Evolutionary conservation across 73 alveolate species (phyloP).

Genomic region (Stentor coeruleus): DNA sequence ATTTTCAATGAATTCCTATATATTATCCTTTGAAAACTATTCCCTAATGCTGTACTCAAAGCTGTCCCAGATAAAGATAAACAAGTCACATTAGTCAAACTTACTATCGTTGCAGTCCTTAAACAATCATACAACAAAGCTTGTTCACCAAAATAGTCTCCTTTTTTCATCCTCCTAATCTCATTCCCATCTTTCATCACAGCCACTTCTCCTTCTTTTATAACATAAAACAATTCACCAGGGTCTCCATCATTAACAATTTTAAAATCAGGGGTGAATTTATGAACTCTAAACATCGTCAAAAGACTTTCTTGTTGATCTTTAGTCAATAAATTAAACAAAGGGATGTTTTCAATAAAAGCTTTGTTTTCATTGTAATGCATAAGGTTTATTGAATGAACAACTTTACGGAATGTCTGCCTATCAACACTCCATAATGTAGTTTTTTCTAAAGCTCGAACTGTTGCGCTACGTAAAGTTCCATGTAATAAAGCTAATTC

Average conservation of each 20-base stretch:
- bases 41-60: background rate
- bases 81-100: background rate
- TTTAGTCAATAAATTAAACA: slow-evolving; percentile 7
- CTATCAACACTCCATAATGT: slow-evolving; percentile 33
- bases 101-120: slow-evolving; percentile 49
- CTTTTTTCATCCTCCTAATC: slow-evolving; percentile 50
- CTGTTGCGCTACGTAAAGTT: slow-evolving; percentile 15
- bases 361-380: slow-evolving; percentile 35
- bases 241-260: slow-evolving; percentile 78
- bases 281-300: background rate
- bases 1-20: background rate
- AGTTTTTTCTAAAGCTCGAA: background rate
- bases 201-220: slow-evolving; percentile 64
- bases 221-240: slow-evolving; percentile 70
- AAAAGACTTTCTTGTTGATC: background rate
- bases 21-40: background rate
- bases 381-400: slow-evolving; percentile 27
- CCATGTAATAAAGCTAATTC: slow-evolving; percentile 17
- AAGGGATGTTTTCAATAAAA: slow-evolving; percentile 34
- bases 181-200: slow-evolving; percentile 47
- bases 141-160: slow-evolving; percentile 50
- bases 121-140: slow-evolving; percentile 39
- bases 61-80: background rate
- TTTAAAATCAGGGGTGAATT: slow-evolving; percentile 36
- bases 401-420: slow-evolving; percentile 66